Conservation (phyloP, 1,139 yeast genomes). For the Diutina pseudorugosa region DNA sequence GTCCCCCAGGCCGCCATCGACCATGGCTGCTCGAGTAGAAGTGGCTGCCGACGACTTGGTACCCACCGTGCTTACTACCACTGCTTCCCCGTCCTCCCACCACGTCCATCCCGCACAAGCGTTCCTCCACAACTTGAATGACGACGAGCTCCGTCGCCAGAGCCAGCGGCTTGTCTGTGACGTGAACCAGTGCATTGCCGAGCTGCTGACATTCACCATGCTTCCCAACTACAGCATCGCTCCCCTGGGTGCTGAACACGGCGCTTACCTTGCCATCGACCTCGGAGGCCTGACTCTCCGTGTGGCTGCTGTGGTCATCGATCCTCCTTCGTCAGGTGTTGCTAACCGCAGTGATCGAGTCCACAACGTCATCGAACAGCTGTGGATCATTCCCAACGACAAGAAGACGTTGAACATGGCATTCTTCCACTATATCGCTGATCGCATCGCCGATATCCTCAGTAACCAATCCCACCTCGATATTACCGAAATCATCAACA, state of each 20-base stretch:
- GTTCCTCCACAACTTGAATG: constrained; percentile 6
- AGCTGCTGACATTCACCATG: constrained; percentile 28
- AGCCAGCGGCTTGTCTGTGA: constrained; percentile 5
- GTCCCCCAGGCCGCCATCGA: not conserved
- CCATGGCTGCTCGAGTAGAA: not conserved
- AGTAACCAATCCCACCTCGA: constrained; percentile 14
- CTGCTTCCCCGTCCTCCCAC: not conserved
- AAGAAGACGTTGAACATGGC: constrained; percentile 23
- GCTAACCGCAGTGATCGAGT: constrained; percentile 11
- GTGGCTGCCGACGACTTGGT: not conserved
- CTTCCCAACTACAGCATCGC: constrained; percentile 30
- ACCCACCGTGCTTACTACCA: not conserved
- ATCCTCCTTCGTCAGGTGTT: constrained; percentile 8
- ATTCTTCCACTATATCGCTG: constrained; percentile 31
- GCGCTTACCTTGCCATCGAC: constrained; percentile 36
- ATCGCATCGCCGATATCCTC: constrained; percentile 21
- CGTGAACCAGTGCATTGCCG: constrained; percentile 18
- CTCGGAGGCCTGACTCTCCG: constrained; percentile 46
- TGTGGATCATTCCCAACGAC: constrained; percentile 30
- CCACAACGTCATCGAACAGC: constrained; percentile 20
- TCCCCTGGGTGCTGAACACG: constrained; percentile 32
- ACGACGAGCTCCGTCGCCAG: constrained; percentile 5
- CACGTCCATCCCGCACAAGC: not conserved
- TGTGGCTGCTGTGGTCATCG: constrained; percentile 31
- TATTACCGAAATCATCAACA: constrained; percentile 14